Conservation (phyloP, 306 rosid species). For the Hippophae gyantsensis region DNA sequence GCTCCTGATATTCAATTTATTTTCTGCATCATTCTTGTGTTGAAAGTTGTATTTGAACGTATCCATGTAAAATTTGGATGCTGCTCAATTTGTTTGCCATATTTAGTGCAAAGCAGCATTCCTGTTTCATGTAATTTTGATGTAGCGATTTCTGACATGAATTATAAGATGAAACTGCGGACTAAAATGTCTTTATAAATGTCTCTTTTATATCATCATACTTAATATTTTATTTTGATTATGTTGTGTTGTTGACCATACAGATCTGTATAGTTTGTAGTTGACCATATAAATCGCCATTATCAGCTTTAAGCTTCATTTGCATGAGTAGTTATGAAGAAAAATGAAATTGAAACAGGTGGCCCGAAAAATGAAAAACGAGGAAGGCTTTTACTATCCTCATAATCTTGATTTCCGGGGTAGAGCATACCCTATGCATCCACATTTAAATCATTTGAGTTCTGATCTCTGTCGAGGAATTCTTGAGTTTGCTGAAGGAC, state of each 20-base stretch:
- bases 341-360: conserved; percentile 44
- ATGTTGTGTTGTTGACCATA: neutral
- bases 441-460: conserved; percentile 79
- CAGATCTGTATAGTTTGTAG: neutral
- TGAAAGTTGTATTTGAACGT: conserved; percentile 4
- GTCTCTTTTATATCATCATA: no score
- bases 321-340: neutral
- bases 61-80: neutral
- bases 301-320: conserved; percentile 9
- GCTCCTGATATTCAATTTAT: conserved; percentile 8
- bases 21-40: conserved; percentile 3
- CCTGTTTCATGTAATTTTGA: no score
- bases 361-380: conserved; percentile 72
- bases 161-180: no score
- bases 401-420: conserved; percentile 92
- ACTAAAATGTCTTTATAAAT: no score
- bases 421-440: conserved; percentile 92
- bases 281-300: neutral
- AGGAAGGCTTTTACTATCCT: conserved; percentile 82
- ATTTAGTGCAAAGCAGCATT: neutral
- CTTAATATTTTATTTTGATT: no score
- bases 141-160: no score
- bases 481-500: conserved; percentile 79
- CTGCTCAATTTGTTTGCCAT: neutral
- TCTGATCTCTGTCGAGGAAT: conserved; percentile 87